A percentile compares a stretch with the other conserved stretches of the same genome.
Evolutionary conservation across 2,329 filamentous ascomycete species (phyloP).

Genomic region (Ceratocystis lukuohia): DNA sequence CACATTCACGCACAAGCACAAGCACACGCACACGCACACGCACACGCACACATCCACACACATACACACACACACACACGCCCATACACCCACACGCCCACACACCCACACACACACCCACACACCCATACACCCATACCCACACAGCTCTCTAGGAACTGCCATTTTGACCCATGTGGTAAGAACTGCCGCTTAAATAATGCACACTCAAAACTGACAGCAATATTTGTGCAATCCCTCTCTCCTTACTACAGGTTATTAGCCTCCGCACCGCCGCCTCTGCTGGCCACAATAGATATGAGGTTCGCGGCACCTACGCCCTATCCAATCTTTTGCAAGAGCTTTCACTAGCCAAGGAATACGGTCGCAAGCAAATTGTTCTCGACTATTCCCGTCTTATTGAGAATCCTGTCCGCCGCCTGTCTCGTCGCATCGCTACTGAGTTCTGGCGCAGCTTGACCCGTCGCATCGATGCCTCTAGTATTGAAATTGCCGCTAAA

Average conservation of each 20-base stretch:
- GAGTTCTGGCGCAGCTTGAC: slow-evolving; percentile 91
- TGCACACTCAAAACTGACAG: slow-evolving; percentile 19
- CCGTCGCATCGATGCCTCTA: slow-evolving; percentile 75
- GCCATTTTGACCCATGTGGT: slow-evolving; percentile 10
- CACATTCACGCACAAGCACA: no score
- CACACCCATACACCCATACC: not conserved
- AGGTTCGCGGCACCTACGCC: slow-evolving; percentile 93
- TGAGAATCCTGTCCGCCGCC: slow-evolving; percentile 83
- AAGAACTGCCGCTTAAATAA: not conserved
- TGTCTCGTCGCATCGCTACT: slow-evolving; percentile 73
- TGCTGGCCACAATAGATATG: slow-evolving; percentile 73
- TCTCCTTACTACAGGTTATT: slow-evolving; percentile 43
- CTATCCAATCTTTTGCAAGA: slow-evolving; percentile 93
- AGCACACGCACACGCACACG: no score
- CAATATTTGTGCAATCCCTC: not conserved
- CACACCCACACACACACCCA: no score
- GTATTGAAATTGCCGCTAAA: slow-evolving; percentile 69
- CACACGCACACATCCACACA: no score
- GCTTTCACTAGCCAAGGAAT: slow-evolving; percentile 80
- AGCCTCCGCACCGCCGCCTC: slow-evolving; percentile 75
- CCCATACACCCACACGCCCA: no score
- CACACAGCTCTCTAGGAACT: not conserved
- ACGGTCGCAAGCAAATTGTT: slow-evolving; percentile 76
- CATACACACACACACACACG: no score
- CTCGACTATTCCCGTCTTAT: slow-evolving; percentile 83